Evolutionary conservation across 768 basidiomycete species (phyloP), one percentile per base, ranked within the genome.

Genomic region (Agaricus subrufescens): DNA sequence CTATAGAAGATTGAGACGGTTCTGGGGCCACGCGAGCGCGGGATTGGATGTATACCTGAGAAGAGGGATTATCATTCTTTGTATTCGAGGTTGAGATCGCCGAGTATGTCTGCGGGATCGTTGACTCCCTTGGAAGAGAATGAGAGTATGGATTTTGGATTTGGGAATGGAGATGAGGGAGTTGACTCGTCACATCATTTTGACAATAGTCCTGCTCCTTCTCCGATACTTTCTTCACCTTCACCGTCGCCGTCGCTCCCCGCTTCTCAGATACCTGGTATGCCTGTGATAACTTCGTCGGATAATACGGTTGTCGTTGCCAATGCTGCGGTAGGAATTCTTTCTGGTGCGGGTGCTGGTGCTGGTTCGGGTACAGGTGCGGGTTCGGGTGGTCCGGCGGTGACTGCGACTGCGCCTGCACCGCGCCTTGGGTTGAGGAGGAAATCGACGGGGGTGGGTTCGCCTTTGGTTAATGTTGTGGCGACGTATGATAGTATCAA

Each of bases 11-110:
- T 52, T 14, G 42, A 45, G 23, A 52, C 42, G 3, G 43, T 52
- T 2, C 26, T 52, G 15, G 51, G 51, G 11, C 40, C 39, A 50
- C 40, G 42, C 14, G 51, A 44, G 44, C 27, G 42, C 8, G 51
- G 51, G 9, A 52, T 51, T 29, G 50, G 40, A 3, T 51, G 38
- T 40, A 19, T 40, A 4, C 40, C 40, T 15, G 50, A 51, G 12
- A 42, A 40, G 38, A 40, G 50, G 39, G 50, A 51, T 37, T 51
- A 51, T 29, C 50, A 43, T 5, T 51, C 19, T 37, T 51, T 39
- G 25, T 40, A 51, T 34, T 51, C 50, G 11, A 40, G n/a, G 11
- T 30, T 51, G 23, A 51, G 11, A 25, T 34, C 34, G 34, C n/a
- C 10, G 19, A 46, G 27, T 11, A 40, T 51, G 50, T 40, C 50